phyloP scores from a whole-genome alignment of 2,329 filamentous ascomycete genomes.

The Hypoxylon sp. region DNA sequence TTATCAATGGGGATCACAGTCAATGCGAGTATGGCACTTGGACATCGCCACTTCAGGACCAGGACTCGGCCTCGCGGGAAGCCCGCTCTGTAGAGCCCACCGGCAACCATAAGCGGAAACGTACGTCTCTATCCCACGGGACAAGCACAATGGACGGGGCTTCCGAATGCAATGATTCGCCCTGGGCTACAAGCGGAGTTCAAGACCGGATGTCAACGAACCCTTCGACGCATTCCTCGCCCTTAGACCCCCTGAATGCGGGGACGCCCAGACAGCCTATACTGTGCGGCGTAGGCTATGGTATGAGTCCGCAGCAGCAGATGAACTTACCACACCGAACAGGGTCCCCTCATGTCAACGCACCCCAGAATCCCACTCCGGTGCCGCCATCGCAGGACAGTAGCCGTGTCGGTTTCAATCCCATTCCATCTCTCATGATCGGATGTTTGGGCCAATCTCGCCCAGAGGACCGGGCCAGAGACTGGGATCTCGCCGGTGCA shows the following conservation, averaged over 20 bases:
- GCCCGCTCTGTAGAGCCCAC: background rate
- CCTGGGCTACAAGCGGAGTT: constrained; percentile 24
- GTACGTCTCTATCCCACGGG: constrained; percentile 17
- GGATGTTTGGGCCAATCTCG: constrained; percentile 26
- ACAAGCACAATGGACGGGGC: constrained; percentile 12
- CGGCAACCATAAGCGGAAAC: constrained; percentile 40
- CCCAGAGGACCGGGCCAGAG: constrained; percentile 3
- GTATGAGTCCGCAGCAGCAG: background rate
- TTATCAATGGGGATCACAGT: constrained; percentile 18
- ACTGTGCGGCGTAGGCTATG: background rate
- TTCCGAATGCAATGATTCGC: constrained; percentile 18
- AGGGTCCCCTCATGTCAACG: constrained; percentile 22
- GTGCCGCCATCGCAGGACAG: constrained; percentile 2
- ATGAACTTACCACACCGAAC: constrained; percentile 35
- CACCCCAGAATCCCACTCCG: background rate
- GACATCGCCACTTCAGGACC: constrained; percentile 4
- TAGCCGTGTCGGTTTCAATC: background rate
- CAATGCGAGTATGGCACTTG: constrained; percentile 27
- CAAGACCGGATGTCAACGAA: constrained; percentile 21
- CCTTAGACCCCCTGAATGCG: constrained; percentile 8
- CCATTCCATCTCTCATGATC: constrained; percentile 8
- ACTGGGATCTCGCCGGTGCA: constrained; percentile 43
- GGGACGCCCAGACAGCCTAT: background rate
- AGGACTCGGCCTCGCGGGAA: constrained; percentile 10
- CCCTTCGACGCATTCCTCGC: constrained; percentile 25